Percentiles rank a stretch among this genome's conserved stretches.
Conservation (phyloP, 2,329 filamentous ascomycete species). For the Paecilomyces sp. region DNA sequence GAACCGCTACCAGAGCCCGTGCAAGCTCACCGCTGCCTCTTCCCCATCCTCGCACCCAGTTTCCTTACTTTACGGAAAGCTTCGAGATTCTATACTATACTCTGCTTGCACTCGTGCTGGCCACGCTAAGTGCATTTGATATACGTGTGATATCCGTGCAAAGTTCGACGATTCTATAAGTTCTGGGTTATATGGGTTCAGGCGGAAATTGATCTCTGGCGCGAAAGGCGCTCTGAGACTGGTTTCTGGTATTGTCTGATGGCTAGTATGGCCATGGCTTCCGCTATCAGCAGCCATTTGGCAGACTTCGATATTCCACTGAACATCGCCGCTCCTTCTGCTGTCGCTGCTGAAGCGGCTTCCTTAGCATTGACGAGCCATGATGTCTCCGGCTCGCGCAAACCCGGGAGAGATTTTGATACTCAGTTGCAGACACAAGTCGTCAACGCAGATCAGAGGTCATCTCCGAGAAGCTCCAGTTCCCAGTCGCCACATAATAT, state of each 20-base stretch:
- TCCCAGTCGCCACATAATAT: conserved; percentile 4
- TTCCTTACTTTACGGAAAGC: not conserved
- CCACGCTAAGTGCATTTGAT: not conserved
- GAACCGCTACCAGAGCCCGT: not conserved
- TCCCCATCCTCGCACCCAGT: not conserved
- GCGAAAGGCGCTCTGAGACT: conserved; percentile 6
- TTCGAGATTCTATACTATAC: not conserved
- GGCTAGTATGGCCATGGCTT: conserved; percentile 10
- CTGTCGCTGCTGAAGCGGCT: conserved; percentile 4
- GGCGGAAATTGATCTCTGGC: not conserved
- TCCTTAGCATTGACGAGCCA: conserved; percentile 6
- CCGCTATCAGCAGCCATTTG: conserved; percentile 11
- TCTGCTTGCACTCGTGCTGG: not conserved
- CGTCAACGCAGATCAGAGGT: not conserved
- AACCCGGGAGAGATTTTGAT: conserved; percentile 3
- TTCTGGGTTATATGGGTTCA: not conserved
- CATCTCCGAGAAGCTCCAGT: not conserved
- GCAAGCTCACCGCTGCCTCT: not conserved
- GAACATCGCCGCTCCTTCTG: conserved; percentile 6
- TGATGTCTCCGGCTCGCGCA: conserved; percentile 5
- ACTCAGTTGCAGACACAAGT: conserved; percentile 1
- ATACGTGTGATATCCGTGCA: not conserved
- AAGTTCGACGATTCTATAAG: not conserved
- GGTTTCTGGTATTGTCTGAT: conserved; percentile 2
- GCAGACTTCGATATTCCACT: conserved; percentile 14